Percentiles rank a stretch among this genome's conserved stretches.
These are phyloP conservation scores for Microcyclosporella mali DNA, from an alignment of 2,329 filamentous ascomycete genomes.

Conservation along the genomic window DNA sequence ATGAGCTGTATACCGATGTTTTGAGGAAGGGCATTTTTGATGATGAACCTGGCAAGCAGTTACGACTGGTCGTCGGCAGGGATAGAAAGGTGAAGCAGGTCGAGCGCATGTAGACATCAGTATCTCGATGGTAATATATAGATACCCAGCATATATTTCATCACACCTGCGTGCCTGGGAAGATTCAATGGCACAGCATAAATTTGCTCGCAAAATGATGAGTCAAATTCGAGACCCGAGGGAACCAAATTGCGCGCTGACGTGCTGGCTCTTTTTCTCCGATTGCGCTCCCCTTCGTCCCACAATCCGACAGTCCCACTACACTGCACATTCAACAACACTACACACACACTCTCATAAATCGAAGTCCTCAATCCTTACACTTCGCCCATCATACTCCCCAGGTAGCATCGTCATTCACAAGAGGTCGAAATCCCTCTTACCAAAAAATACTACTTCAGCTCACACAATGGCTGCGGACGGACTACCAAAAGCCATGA, in stretches of 20 bases:
- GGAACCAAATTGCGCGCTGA: too few species aligned
- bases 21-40: slow-evolving; percentile 46
- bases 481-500: slow-evolving; percentile 36
- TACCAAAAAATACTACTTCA: slow-evolving; percentile 30
- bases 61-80: slow-evolving; percentile 46
- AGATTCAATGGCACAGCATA: too few species aligned
- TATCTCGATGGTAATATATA: too few species aligned
- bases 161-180: background rate
- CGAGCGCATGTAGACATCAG: slow-evolving; percentile 11
- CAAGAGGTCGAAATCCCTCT: slow-evolving; percentile 30
- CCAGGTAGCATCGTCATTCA: slow-evolving; percentile 17
- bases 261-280: too few species aligned
- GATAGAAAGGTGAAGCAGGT: slow-evolving; percentile 38
- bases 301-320: background rate
- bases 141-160: background rate
- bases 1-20: slow-evolving; percentile 49
- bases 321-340: background rate
- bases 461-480: slow-evolving; percentile 23
- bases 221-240: too few species aligned
- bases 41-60: slow-evolving; percentile 40
- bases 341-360: background rate
- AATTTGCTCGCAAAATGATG: too few species aligned
- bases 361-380: slow-evolving; percentile 1
- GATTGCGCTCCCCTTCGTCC: too few species aligned
- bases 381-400: slow-evolving; percentile 25